A percentile compares a stretch with the other conserved stretches of the same genome.
phyloP scores from a whole-genome alignment of 148 eudicot species.

The Gaultheria prostrata region DNA sequence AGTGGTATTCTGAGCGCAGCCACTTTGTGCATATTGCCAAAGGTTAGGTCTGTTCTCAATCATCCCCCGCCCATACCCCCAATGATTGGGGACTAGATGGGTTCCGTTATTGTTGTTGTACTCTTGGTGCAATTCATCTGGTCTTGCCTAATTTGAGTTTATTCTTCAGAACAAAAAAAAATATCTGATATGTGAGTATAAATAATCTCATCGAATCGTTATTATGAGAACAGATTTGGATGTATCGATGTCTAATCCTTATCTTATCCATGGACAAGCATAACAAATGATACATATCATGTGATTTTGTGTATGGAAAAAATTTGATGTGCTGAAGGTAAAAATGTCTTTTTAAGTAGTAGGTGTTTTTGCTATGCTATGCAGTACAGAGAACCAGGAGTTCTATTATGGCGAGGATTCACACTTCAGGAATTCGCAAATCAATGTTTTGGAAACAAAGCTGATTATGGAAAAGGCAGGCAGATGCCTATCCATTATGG shows the following conservation, averaged over 20 bases:
- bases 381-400: slow-evolving; percentile 9
- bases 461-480: slow-evolving; percentile 6
- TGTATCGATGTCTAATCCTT: neutral
- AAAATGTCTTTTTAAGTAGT: neutral
- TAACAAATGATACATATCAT: neutral
- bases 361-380: neutral
- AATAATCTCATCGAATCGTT: neutral
- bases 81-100: no score
- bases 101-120: no score
- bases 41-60: no score
- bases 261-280: neutral
- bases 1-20: no score
- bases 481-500: slow-evolving; percentile 10
- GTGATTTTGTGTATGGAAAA: neutral
- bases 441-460: slow-evolving; percentile 8
- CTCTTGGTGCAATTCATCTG: neutral
- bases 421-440: slow-evolving; percentile 7
- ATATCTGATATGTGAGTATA: neutral
- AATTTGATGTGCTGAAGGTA: neutral
- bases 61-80: no score
- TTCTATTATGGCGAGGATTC: slow-evolving; percentile 2
- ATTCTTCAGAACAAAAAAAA: neutral
- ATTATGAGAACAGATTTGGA: neutral
- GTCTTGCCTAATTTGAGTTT: neutral
- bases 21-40: no score